Base-by-base conservation (phyloP, 139 green algal genomes). In the Closterium sp. region DNA sequence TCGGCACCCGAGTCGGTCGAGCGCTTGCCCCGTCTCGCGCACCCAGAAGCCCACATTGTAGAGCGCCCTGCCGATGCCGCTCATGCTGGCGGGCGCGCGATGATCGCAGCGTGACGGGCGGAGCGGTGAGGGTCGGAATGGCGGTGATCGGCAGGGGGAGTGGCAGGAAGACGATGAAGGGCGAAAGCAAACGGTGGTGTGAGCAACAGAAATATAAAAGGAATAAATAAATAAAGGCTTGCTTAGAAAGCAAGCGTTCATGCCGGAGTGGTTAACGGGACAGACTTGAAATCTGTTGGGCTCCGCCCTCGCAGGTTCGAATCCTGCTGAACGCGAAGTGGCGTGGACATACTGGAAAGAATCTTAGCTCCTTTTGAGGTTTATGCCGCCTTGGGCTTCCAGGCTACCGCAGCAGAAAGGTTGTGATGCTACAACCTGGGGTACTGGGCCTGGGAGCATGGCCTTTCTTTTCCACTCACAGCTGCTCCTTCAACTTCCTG, bases 21-120 rank as follows among this genome's bases (percentile, higher is more conserved):
- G 92, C 1, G 98, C 97, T 89, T 98, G 97, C 0, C 98, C 98
- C 2, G 97, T 98, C 94, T 99, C 98, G n/a, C 98, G 86, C 24
- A 99, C 62, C 28, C 95, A 95, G 85, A 97, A 97, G 10, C 96
- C 97, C 21, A 99, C 70, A 21, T 94, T 92, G 90, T 97, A 97
- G 21, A 98, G 90, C 45, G 70, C 42, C 30, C 90, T 30, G 31
- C 92, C 92, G 21, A 94, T 19, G 70, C 34, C 79, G 19, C 73
- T 30, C 92, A 94, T 94, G 30, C 24, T 88, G 31, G 31, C 45
- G 90, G 31, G 19, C 62, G 9, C 17, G 62, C 62, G 62, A 79
- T 79, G 17, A 24, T 79, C 62, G 62, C 17, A 24, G 62, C 62
- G 62, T 22, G 62, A 79, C 27, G 62, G 19, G 17, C 62, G 62